Percentiles rank a stretch among this genome's conserved stretches.
Conservation (phyloP, 2,329 filamentous ascomycete species). For the Arthroderma sp. region DNA sequence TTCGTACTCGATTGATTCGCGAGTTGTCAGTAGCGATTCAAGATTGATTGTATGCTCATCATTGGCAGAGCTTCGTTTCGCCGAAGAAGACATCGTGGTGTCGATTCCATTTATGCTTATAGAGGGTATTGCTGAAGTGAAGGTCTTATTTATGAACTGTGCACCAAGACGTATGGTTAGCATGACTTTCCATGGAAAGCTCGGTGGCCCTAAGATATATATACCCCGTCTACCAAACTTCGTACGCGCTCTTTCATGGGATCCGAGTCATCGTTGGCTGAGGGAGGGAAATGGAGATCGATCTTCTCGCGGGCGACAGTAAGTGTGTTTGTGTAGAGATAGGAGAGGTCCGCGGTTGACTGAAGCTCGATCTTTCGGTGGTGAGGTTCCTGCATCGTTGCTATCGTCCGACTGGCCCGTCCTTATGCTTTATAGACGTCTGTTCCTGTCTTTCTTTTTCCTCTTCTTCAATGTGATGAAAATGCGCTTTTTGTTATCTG, state of each 20-base stretch:
- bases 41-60: conserved; percentile 18
- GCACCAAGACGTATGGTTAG: background rate
- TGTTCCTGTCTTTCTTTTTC: background rate
- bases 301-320: conserved; percentile 37
- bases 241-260: conserved; percentile 34
- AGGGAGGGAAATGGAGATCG: conserved; percentile 38
- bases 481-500: background rate
- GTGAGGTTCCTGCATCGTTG: conserved; percentile 24
- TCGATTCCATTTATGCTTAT: conserved; percentile 40
- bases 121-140: conserved; percentile 33
- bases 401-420: background rate
- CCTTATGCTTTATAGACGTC: background rate
- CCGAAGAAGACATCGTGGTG: conserved; percentile 12
- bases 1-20: conserved; percentile 38
- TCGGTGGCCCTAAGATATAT: too few relatives aligned
- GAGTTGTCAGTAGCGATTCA: conserved; percentile 25
- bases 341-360: conserved; percentile 38
- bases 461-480: background rate
- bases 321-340: conserved; percentile 37
- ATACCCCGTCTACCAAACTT: conserved; percentile 32
- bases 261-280: conserved; percentile 31
- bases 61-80: background rate
- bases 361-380: conserved; percentile 42
- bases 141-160: conserved; percentile 36
- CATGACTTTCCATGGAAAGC: too few relatives aligned